A percentile compares a stretch with the other conserved stretches of the same genome.
These are phyloP conservation scores for Teratosphaeria gauchensis DNA, from an alignment of 2,329 filamentous ascomycete genomes.

Conservation along the genomic window DNA sequence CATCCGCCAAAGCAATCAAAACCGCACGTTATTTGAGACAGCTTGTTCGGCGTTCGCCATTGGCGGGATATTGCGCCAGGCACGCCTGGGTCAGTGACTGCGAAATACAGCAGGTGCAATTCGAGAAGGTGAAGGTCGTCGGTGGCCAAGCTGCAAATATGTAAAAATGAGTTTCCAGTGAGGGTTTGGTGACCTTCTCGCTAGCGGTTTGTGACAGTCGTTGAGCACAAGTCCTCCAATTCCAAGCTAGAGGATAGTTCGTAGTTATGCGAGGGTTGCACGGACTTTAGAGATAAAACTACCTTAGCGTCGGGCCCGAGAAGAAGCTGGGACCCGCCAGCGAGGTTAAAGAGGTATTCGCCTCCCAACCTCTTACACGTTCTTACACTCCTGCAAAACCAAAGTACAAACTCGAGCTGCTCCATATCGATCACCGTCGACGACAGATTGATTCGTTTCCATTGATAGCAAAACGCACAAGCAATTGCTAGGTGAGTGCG, in stretches of 20 bases:
- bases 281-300: not conserved
- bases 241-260: not conserved
- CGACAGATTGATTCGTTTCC: not conserved
- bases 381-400: not conserved
- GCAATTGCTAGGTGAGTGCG: not conserved
- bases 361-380: not conserved
- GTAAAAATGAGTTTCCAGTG: not conserved
- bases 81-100: not conserved
- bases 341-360: not conserved
- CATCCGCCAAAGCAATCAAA: not conserved
- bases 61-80: not conserved
- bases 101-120: not conserved
- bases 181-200: not conserved
- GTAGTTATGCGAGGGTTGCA: not conserved
- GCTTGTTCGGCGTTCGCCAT: not conserved
- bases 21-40: not conserved
- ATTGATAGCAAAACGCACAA: not conserved
- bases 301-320: not conserved
- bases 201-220: not conserved
- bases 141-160: not conserved
- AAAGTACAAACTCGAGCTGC: not conserved
- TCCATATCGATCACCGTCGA: not conserved
- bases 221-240: not conserved
- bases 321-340: not conserved
- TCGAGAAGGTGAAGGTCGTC: not conserved